Evolutionary conservation across 1,284 basidiomycete species (phyloP), one percentile per base, ranked within the genome.

Genomic region (Pterulicium gracile): DNA sequence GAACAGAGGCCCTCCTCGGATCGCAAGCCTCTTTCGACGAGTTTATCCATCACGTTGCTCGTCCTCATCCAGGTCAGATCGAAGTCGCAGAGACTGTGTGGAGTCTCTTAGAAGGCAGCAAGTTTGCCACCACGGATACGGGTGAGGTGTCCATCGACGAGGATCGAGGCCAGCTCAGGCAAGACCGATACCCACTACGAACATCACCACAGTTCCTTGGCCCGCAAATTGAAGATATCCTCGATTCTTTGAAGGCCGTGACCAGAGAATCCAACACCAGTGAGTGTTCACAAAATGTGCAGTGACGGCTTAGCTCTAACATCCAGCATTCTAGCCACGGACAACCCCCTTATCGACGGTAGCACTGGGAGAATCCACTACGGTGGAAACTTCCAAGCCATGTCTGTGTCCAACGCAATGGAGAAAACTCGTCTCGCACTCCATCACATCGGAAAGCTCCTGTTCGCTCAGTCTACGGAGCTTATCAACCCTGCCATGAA

Each of bases 321-420:
- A 35, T 43, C 4, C 7, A n/a, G 27, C n/a, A 32, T 32, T n/a
- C 7, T 39, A 71, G 69, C 70, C 17, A 77, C 73, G 23, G 76
- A 77, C 55, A 77, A 78, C 58, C 76, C 75, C 4, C 65, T 79
- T 45, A 62, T 77, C 44, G 73, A 77, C 50, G 64, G 67, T 24
- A 63, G 69, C 52, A 68, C 65, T 17, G 65, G 63, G 12, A 57
- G 60, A 14, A 64, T 74, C 2, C 70, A 73, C 56, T 73, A 77
- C 52, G 76, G 76, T 14, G 75, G 76, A 3, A 75, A 77, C 58
- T 77, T 79, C 68, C 75, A 77, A 56, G 73, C 72, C n/a, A 76
- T 76, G 69, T 63, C 73, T 3, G 70, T 79, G 45, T 74, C 76
- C 3, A 75, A 75, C 50, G 70, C 73, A 4, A 77, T 79, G 68